Percentiles rank a stretch among this genome's conserved stretches.
These are phyloP conservation scores for Metschnikowia rubicola DNA, from an alignment of 805 yeast species.

Conservation along the genomic window DNA sequence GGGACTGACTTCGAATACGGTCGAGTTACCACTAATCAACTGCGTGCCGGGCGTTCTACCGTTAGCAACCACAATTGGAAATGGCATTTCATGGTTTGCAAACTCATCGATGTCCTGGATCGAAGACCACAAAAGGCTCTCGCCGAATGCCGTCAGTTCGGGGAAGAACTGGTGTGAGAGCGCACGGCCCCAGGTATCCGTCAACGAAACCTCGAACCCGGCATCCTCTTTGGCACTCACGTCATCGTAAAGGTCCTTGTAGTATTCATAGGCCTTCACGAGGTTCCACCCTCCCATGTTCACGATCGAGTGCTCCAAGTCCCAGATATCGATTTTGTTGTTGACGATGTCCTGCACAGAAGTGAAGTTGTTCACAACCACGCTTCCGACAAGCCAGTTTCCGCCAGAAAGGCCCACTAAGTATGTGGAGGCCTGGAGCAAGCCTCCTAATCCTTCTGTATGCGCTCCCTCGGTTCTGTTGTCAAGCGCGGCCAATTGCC, in stretches of 20 bases:
- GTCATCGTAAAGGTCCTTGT: slow-evolving; percentile 27
- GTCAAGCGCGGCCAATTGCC: slow-evolving; percentile 76
- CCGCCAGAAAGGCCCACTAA: slow-evolving; percentile 32
- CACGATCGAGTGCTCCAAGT: slow-evolving; percentile 25
- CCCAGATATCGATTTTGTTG: slow-evolving; percentile 30
- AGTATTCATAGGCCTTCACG: slow-evolving; percentile 18
- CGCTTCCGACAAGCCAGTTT: slow-evolving; percentile 62
- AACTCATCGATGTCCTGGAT: slow-evolving; percentile 26
- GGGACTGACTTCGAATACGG: slow-evolving; percentile 38
- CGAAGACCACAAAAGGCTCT: slow-evolving; percentile 29
- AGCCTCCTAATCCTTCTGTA: slow-evolving; percentile 18
- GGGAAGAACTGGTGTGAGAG: slow-evolving; percentile 38
- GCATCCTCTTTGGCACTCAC: slow-evolving; percentile 33
- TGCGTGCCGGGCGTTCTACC: slow-evolving; percentile 35
- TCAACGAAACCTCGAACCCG: slow-evolving; percentile 35
- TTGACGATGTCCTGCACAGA: slow-evolving; percentile 41
- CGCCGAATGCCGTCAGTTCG: slow-evolving; percentile 24
- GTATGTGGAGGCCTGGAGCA: slow-evolving; percentile 20
- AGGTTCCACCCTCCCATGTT: slow-evolving; percentile 26
- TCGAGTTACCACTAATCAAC: slow-evolving; percentile 33
- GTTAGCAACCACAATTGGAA: slow-evolving; percentile 37
- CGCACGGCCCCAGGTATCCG: slow-evolving; percentile 45
- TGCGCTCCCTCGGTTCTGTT: slow-evolving; percentile 49
- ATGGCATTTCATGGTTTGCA: slow-evolving; percentile 33
- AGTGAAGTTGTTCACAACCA: slow-evolving; percentile 57